Evolutionary conservation across 495 filamentous ascomycete genomes (phyloP), one percentile per base, ranked within the genome.

Genomic region (Lepidopterella palustris): DNA sequence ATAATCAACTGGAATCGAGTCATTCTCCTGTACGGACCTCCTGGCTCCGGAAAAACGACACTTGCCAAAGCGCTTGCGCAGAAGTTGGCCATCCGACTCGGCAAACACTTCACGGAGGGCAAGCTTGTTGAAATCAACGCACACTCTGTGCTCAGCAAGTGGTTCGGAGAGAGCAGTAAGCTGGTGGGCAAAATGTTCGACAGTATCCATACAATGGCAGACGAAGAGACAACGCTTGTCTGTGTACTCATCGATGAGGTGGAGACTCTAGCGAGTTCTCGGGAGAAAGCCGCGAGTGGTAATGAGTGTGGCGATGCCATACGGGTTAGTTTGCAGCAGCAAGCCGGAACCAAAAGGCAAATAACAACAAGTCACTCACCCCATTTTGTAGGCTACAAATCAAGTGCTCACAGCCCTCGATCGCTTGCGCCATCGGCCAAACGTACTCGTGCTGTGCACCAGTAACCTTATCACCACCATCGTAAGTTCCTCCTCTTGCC

Each of bases 171-270:
- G 63, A 81, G 79, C 50, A 75, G 78, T n/a, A 83, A 82, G 63
- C 67, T 78, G 8, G 74, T 84, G 18, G 69, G 68, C 20, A 74
- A 70, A 42, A 53, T 77, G 55, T 83, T 84, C 64, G 75, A 78
- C n/a, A 61, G 62, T 27, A 76, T 84, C 47, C 68, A 71, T 55
- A 49, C 57, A 5, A 67, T 80, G 52, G 69, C 79, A 4, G 70
- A 73, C 55, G 77, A 82, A 51, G 70, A 74, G 5, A 64, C 72
- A 26, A 70, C 71, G 3, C 74, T 83, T 45, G 64, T 82, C 13
- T 76, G 75, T 42, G 72, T 84, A 0, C 57, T 84, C 13, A 76
- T 84, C 54, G 81, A 84, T 62, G 80, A 82, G 51, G 74, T 84
- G 11, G 81, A 84, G 58, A 81, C 74, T 27, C 64, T 84, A 20